Evolutionary conservation across 2,329 filamentous ascomycete species (phyloP).

Genomic region (Pestalotiopsis sp.): DNA sequence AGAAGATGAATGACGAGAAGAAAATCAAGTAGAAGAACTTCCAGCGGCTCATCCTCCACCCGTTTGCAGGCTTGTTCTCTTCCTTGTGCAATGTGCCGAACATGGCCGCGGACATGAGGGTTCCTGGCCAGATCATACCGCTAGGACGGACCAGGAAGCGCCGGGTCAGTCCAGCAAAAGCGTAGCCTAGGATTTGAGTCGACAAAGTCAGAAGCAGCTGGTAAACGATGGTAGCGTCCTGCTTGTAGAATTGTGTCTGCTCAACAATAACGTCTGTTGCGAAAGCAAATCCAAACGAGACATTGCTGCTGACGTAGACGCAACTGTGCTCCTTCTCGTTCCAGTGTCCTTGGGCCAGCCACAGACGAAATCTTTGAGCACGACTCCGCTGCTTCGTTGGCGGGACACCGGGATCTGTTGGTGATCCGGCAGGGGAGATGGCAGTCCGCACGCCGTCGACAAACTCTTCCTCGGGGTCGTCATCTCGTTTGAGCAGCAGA

Average conservation of each 20-base stretch:
- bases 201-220: constrained; percentile 83
- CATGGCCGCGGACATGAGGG: constrained; percentile 86
- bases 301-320: constrained; percentile 88
- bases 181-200: constrained; percentile 84
- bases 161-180: constrained; percentile 80
- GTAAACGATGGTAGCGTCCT: constrained; percentile 75
- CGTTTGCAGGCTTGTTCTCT: constrained; percentile 79
- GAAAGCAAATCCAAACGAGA: constrained; percentile 88
- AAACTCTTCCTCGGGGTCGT: constrained; percentile 59
- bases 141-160: constrained; percentile 82
- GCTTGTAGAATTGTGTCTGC: constrained; percentile 86
- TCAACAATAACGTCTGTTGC: constrained; percentile 90
- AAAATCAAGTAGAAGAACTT: constrained; percentile 82
- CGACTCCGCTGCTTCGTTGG: constrained; percentile 29
- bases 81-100: constrained; percentile 85
- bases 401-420: constrained; percentile 17
- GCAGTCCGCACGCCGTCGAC: constrained; percentile 51
- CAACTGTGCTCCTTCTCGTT: constrained; percentile 89
- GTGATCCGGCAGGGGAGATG: neutral
- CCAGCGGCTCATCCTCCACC: constrained; percentile 82
- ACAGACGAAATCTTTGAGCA: constrained; percentile 60
- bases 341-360: constrained; percentile 81
- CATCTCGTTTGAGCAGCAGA: constrained; percentile 62
- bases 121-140: constrained; percentile 91
- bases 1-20: constrained; percentile 73